phyloP scores from a whole-genome alignment of 352 stramenopile genomes.

The Globisporangium spiculum region DNA sequence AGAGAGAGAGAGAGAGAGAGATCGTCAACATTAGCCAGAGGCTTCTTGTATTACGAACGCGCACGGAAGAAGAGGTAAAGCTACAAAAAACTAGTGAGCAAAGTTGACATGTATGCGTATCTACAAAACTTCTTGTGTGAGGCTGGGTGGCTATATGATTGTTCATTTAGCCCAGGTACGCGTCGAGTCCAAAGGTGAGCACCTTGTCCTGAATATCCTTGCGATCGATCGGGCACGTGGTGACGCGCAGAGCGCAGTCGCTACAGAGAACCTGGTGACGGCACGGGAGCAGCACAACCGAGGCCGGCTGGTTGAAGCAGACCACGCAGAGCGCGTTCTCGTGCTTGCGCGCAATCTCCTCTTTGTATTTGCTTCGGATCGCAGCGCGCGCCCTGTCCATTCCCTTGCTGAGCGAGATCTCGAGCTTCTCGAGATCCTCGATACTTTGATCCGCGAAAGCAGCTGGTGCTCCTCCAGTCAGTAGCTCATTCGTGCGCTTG shows the following conservation, averaged over 20 bases:
- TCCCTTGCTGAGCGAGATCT: constrained; percentile 24
- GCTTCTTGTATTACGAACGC: neutral
- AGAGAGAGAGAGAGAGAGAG: neutral
- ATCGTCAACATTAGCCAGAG: neutral
- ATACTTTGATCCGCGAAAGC: constrained; percentile 27
- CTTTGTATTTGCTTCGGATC: constrained; percentile 29
- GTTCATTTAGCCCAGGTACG: constrained; percentile 23
- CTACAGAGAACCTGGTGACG: constrained; percentile 63
- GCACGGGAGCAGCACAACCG: constrained; percentile 56
- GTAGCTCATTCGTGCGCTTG: constrained; percentile 14
- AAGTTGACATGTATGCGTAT: neutral
- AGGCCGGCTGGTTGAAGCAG: constrained; percentile 43
- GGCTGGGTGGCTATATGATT: neutral
- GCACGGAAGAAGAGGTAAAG: neutral
- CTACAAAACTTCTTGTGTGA: constrained; percentile 7
- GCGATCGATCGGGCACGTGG: constrained; percentile 58
- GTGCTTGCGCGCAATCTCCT: constrained; percentile 18
- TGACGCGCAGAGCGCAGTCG: constrained; percentile 45
- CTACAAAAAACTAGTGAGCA: constrained; percentile 4
- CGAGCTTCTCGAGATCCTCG: constrained; percentile 43
- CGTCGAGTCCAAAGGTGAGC: constrained; percentile 57
- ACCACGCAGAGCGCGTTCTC: constrained; percentile 45
- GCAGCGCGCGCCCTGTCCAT: constrained; percentile 31
- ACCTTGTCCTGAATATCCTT: constrained; percentile 57
- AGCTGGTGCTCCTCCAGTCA: constrained; percentile 20